These are phyloP conservation scores for Pulveroboletus sp. DNA, from an alignment of 768 basidiomycete species.

Conservation along the genomic window DNA sequence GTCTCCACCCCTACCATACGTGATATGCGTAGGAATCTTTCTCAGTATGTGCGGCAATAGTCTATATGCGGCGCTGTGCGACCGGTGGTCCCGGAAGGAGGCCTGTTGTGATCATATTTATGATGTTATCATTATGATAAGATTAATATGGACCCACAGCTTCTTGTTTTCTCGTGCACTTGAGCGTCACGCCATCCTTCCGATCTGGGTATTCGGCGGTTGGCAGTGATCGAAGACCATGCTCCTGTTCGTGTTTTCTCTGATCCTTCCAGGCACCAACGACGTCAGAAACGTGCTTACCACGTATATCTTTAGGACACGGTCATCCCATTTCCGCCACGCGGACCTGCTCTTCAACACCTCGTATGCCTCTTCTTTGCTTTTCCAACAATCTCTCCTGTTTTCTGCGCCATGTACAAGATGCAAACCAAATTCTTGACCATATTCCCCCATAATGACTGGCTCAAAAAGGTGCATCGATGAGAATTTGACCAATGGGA, in stretches of 20 bases:
- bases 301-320: background rate
- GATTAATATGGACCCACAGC: background rate
- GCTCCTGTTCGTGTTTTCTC: background rate
- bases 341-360: background rate
- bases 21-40: slow-evolving; percentile 1
- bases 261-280: too few species aligned
- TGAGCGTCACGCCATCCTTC: slow-evolving; percentile 3
- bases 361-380: background rate
- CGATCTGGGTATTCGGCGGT: slow-evolving; percentile 2
- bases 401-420: background rate
- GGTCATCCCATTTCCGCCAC: slow-evolving; percentile 4
- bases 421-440: background rate
- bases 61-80: background rate
- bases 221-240: slow-evolving; percentile 6
- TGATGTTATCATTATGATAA: background rate
- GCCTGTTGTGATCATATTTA: background rate
- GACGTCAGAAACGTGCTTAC: background rate
- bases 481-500: slow-evolving; percentile 2
- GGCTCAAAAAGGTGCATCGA: slow-evolving; percentile 8
- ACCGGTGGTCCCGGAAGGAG: background rate
- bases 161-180: background rate
- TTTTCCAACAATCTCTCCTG: slow-evolving; percentile 3
- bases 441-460: background rate
- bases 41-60: background rate
- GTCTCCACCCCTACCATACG: background rate